Percentiles rank a stretch among this genome's conserved stretches.
Conservation (phyloP, 345 rosid genomes). For the Excoecaria agallocha region DNA sequence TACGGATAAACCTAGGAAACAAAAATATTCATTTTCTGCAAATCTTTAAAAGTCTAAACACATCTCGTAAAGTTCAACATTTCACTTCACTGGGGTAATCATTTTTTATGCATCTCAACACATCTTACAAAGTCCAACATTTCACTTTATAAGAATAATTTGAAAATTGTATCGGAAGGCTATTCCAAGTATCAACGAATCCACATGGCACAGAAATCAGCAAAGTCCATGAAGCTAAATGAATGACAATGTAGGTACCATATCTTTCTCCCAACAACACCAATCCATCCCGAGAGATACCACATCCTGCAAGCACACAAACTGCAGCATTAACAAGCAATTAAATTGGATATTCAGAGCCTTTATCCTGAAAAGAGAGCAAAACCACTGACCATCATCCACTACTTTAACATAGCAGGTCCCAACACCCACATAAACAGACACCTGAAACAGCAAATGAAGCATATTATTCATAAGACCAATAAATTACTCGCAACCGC, state of each 20-base stretch:
- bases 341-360: background rate
- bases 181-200: background rate
- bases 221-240: background rate
- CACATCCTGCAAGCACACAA: slow-evolving; percentile 56
- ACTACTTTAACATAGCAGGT: slow-evolving; percentile 68
- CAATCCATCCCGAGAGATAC: slow-evolving; percentile 85
- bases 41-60: background rate
- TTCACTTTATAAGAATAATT: background rate
- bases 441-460: slow-evolving; percentile 48
- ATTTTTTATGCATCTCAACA: too few relatives aligned
- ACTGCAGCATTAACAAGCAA: background rate
- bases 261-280: slow-evolving; percentile 79
- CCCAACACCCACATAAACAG: slow-evolving; percentile 58
- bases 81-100: background rate
- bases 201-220: background rate
- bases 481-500: too few relatives aligned
- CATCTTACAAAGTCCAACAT: background rate
- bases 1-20: background rate
- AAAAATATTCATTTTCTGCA: background rate
- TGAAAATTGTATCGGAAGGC: background rate
- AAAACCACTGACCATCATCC: slow-evolving; percentile 66
- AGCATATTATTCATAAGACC: background rate
- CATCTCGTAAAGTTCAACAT: background rate
- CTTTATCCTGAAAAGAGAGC: background rate
- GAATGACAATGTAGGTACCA: slow-evolving; percentile 37